Percentiles rank a stretch among this genome's conserved stretches.
These are phyloP conservation scores for Ogataea zsoltii DNA, from an alignment of 805 yeast genomes.

Conservation along the genomic window DNA sequence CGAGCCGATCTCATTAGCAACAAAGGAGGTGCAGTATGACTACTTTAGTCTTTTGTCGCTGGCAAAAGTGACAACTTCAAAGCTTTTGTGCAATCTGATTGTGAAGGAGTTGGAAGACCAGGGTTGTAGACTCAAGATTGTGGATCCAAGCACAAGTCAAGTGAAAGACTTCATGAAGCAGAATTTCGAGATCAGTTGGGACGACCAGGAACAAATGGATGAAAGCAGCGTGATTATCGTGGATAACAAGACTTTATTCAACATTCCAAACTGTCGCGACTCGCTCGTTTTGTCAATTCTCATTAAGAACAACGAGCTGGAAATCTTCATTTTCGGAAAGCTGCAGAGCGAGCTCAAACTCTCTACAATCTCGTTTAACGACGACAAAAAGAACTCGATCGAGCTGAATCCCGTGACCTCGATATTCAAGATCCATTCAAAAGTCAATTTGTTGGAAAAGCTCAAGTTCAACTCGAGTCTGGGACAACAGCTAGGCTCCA, in stretches of 20 bases:
- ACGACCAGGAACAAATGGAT: slow-evolving; percentile 21
- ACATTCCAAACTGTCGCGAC: slow-evolving; percentile 38
- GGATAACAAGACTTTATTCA: slow-evolving; percentile 37
- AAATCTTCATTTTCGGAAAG: slow-evolving; percentile 38
- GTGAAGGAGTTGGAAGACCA: slow-evolving; percentile 48
- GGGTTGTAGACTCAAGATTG: slow-evolving; percentile 39
- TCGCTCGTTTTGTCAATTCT: slow-evolving; percentile 35
- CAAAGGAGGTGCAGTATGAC: slow-evolving; percentile 23
- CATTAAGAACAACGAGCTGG: slow-evolving; percentile 28
- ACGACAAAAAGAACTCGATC: slow-evolving; percentile 26
- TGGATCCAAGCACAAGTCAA: slow-evolving; percentile 23
- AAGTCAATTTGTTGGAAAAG: slow-evolving; percentile 26
- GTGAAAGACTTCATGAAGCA: slow-evolving; percentile 21
- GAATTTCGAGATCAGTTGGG: slow-evolving; percentile 32
- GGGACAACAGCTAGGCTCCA: background rate
- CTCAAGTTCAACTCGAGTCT: slow-evolving; percentile 16
- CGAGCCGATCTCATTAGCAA: slow-evolving; percentile 29
- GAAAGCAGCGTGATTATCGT: slow-evolving; percentile 35
- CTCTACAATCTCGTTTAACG: slow-evolving; percentile 28
- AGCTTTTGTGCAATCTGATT: slow-evolving; percentile 51
- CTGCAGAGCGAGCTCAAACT: slow-evolving; percentile 26
- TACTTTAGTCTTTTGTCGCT: slow-evolving; percentile 40
- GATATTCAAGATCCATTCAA: slow-evolving; percentile 32
- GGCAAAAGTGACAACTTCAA: slow-evolving; percentile 45
- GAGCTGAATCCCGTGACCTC: slow-evolving; percentile 26